Percentiles rank a stretch among this genome's conserved stretches.
Evolutionary conservation across 495 filamentous ascomycete genomes (phyloP).

Genomic region (Aspergillus diversus): DNA sequence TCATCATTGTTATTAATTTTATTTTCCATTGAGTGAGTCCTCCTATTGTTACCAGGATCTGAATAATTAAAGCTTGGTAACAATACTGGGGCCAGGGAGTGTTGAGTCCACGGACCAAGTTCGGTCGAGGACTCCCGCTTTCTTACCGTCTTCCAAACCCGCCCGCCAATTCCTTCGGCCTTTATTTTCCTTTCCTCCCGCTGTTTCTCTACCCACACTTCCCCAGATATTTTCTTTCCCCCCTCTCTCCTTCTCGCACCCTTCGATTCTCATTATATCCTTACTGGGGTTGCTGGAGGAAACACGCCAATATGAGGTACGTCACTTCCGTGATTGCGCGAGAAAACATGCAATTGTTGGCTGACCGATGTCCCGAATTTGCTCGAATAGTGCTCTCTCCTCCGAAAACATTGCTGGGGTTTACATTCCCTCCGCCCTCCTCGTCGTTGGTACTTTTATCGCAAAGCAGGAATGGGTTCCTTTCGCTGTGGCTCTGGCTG

Average conservation of each 20-base stretch:
- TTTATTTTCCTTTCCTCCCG: slow-evolving; percentile 7
- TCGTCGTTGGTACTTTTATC: slow-evolving; percentile 75
- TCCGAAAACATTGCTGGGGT: slow-evolving; percentile 69
- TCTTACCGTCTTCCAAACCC: slow-evolving; percentile 20
- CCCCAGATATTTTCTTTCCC: slow-evolving; percentile 4
- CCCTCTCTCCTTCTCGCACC: slow-evolving; percentile 18
- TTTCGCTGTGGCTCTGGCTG: slow-evolving; percentile 67
- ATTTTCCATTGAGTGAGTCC: not conserved
- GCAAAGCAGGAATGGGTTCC: slow-evolving; percentile 78
- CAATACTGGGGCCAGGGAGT: no score
- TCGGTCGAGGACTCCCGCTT: not conserved
- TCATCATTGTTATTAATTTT: not conserved
- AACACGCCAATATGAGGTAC: slow-evolving; percentile 43
- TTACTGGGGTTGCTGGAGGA: slow-evolving; percentile 14
- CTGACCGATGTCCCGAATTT: slow-evolving; percentile 18
- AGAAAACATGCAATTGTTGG: slow-evolving; percentile 17
- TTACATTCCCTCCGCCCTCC: slow-evolving; percentile 82
- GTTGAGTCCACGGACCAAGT: no score
- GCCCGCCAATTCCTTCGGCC: slow-evolving; percentile 7
- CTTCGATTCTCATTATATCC: slow-evolving; percentile 11
- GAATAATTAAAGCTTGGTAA: no score
- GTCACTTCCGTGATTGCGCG: not conserved
- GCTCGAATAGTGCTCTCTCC: slow-evolving; percentile 42
- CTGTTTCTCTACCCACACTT: slow-evolving; percentile 21
- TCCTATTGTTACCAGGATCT: no score